Evolutionary conservation across 148 eudicot species (phyloP).

Genomic region (Fagopyrum esculentum): DNA sequence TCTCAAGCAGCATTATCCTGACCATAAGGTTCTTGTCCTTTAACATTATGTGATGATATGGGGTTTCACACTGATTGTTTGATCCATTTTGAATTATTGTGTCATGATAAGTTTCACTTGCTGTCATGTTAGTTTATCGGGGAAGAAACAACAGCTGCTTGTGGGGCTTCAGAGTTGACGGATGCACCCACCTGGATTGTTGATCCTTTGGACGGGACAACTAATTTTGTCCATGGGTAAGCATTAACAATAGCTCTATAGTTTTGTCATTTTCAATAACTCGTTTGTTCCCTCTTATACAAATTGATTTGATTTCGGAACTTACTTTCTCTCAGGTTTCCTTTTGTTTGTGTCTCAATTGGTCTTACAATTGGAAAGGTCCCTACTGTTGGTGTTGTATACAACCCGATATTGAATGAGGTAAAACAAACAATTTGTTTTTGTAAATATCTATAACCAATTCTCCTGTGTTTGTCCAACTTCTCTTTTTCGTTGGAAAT

Average conservation of each 20-base stretch:
- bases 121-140: constrained; percentile 63
- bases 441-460: not conserved
- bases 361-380: constrained; percentile 79
- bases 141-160: constrained; percentile 91
- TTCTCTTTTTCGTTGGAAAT: not conserved
- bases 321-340: constrained; percentile 44
- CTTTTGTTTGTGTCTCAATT: constrained; percentile 93
- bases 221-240: constrained; percentile 95
- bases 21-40: constrained; percentile 51
- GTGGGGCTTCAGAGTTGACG: constrained; percentile 72
- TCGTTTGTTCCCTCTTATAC: not conserved
- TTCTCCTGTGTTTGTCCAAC: not conserved
- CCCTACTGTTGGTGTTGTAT: constrained; percentile 82
- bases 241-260: not conserved
- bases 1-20: constrained; percentile 63
- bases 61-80: not conserved
- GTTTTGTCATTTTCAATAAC: not conserved
- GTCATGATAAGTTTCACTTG: not conserved
- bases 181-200: constrained; percentile 98
- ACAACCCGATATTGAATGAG: constrained; percentile 91
- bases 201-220: constrained; percentile 95
- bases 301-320: not conserved
- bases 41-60: not conserved
- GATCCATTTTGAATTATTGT: not conserved
- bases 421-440: constrained; percentile 22